Base-by-base conservation (phyloP, 2,329 filamentous ascomycete species). In the Didymella pinodella region DNA sequence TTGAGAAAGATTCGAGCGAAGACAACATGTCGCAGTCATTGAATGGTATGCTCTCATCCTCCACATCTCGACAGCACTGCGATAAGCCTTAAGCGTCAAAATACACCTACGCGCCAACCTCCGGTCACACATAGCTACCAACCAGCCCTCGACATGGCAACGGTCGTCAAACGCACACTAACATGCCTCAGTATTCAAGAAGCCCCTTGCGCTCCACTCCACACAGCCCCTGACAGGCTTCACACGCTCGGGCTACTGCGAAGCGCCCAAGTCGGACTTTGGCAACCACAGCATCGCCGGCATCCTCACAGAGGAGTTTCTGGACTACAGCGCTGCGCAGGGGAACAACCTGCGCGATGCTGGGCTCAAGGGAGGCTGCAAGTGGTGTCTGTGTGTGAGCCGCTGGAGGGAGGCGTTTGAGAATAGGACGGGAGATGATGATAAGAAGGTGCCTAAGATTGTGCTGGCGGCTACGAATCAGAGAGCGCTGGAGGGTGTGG, bases 351-450 rank as follows among this genome's bases (percentile, higher is more conserved):
- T 89, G 32, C 80, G 85, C 25, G 66, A 73, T 5, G 79, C 81
- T 20, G 86, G 86, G 3, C 79, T 88, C 54, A 84, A 79, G 20
- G 82, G 78, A 12, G 86, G 86, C 7, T 87, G 85, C 67, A 85
- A 84, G 71, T 88, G 86, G 85, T 89, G 86, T 72, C 74, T 89
- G 5, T 88, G 86, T 67, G 85, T 85, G 2, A 78, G 74, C 11
- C 75, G 86, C 44, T 88, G 85, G 85, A 83, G 83, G 65, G 85
- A 88, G 71, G 86, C 85, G 1, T 83, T 86, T 60, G 78, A 84
- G 54, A 85, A 85, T 1, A 77, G 82, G 60, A 81, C 78, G 46
- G 76, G 76, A 12, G 81, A 82, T 41, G 77, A 78, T 32, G 80
- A 82, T 48, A 74, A 72, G 62, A 78, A 80, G 64, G 81, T 83